Percentiles rank a stretch among this genome's conserved stretches.
These are phyloP conservation scores for Populus tomentosa DNA, from an alignment of 441 rosid species.

Conservation along the genomic window DNA sequence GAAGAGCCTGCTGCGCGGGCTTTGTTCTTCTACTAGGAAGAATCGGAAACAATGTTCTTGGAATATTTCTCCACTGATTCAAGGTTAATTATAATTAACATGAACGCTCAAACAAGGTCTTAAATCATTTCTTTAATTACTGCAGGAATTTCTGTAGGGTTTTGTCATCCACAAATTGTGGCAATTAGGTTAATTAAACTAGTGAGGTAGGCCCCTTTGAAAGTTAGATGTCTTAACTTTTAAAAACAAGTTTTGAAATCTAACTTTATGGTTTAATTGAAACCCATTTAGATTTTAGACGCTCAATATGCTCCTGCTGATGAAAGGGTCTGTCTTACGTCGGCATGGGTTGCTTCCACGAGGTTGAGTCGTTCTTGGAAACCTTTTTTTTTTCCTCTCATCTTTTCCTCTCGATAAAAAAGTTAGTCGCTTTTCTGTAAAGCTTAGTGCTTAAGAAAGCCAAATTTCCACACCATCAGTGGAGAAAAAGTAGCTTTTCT, in stretches of 20 bases:
- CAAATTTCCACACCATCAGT: conserved; percentile 30
- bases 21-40: neutral
- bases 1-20: too few species aligned
- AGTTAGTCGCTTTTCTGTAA: conserved; percentile 43
- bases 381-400: conserved; percentile 10
- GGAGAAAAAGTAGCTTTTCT: conserved; percentile 32
- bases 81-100: neutral
- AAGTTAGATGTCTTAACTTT: conserved; percentile 36
- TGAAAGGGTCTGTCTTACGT: conserved; percentile 31
- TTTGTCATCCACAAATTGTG: neutral
- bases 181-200: conserved; percentile 9
- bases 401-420: conserved; percentile 8
- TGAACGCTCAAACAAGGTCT: too few species aligned
- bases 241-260: conserved; percentile 28
- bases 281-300: conserved; percentile 3
- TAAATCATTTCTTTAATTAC: too few species aligned
- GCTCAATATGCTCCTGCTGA: neutral
- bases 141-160: neutral
- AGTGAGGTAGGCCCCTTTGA: conserved; percentile 25
- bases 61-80: neutral
- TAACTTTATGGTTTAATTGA: conserved; percentile 32
- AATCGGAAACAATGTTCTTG: neutral
- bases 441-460: conserved; percentile 34
- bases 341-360: conserved; percentile 28
- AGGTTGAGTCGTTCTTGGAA: conserved; percentile 27